phyloP scores from a whole-genome alignment of 164 flowering plant genomes.

The Protea cynaroides region DNA sequence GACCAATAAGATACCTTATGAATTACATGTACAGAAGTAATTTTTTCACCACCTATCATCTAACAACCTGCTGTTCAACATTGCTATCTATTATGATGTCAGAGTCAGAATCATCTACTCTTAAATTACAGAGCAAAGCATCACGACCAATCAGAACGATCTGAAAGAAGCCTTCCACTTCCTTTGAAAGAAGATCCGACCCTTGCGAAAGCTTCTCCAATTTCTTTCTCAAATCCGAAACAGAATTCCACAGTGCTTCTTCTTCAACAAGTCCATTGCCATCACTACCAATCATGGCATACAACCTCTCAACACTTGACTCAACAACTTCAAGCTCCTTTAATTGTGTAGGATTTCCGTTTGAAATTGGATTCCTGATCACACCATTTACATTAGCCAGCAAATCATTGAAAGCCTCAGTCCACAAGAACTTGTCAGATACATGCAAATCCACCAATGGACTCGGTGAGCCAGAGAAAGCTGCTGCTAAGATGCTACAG shows the following conservation, averaged over 20 bases:
- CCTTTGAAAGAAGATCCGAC: constrained; percentile 53
- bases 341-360: constrained; percentile 31
- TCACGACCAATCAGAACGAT: constrained; percentile 74
- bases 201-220: constrained; percentile 50
- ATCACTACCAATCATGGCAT: constrained; percentile 27
- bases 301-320: constrained; percentile 33
- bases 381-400: constrained; percentile 50
- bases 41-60: constrained; percentile 15
- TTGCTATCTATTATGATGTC: constrained; percentile 18
- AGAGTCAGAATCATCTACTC: constrained; percentile 28
- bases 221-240: constrained; percentile 27
- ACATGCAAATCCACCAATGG: constrained; percentile 43
- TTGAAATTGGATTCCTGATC: constrained; percentile 27
- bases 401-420: constrained; percentile 44
- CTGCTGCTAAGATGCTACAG: constrained; percentile 57
- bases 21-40: background rate
- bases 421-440: constrained; percentile 55
- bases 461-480: constrained; percentile 53
- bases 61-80: constrained; percentile 18
- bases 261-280: constrained; percentile 23
- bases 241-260: constrained; percentile 25
- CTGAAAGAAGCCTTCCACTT: constrained; percentile 74
- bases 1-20: background rate
- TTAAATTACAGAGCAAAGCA: constrained; percentile 68
- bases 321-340: constrained; percentile 69